Conservation (phyloP, 768 basidiomycete species). For the Botryobasidium botryosum region DNA sequence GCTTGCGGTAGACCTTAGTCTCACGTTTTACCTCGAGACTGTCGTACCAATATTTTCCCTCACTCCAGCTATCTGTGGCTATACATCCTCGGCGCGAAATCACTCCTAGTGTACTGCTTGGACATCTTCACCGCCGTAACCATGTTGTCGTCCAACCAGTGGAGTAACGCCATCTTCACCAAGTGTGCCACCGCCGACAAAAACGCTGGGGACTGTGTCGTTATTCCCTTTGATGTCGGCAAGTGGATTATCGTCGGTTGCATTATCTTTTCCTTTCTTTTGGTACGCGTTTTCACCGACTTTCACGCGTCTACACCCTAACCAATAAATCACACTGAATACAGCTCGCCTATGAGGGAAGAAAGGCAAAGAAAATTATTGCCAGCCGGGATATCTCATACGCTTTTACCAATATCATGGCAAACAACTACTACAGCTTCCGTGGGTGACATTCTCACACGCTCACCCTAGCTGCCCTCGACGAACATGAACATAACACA, state of each 20-base stretch:
- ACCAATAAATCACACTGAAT: not conserved
- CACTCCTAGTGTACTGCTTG: slow-evolving; percentile 88
- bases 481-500: slow-evolving; percentile 6
- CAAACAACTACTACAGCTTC: slow-evolving; percentile 90
- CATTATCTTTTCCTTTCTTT: slow-evolving; percentile 93
- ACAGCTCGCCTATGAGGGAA: slow-evolving; percentile 79
- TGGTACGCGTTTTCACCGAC: slow-evolving; percentile 37
- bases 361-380: slow-evolving; percentile 88
- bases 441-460: slow-evolving; percentile 33
- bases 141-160: slow-evolving; percentile 79
- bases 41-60: slow-evolving; percentile 77
- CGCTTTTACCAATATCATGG: slow-evolving; percentile 95
- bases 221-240: slow-evolving; percentile 73
- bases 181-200: slow-evolving; percentile 38
- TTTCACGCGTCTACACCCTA: not conserved
- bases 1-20: slow-evolving; percentile 76
- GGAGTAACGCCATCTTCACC: slow-evolving; percentile 84
- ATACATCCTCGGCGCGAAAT: slow-evolving; percentile 86
- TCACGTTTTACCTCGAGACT: too few relatives aligned
- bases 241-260: slow-evolving; percentile 97
- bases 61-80: slow-evolving; percentile 80
- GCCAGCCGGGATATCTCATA: slow-evolving; percentile 93
- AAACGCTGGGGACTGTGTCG: slow-evolving; percentile 43
- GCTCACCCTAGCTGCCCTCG: not conserved
- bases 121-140: slow-evolving; percentile 97